Base-by-base conservation (phyloP, 2,329 filamentous ascomycete species). In the Emmonsiellopsis sp. region DNA sequence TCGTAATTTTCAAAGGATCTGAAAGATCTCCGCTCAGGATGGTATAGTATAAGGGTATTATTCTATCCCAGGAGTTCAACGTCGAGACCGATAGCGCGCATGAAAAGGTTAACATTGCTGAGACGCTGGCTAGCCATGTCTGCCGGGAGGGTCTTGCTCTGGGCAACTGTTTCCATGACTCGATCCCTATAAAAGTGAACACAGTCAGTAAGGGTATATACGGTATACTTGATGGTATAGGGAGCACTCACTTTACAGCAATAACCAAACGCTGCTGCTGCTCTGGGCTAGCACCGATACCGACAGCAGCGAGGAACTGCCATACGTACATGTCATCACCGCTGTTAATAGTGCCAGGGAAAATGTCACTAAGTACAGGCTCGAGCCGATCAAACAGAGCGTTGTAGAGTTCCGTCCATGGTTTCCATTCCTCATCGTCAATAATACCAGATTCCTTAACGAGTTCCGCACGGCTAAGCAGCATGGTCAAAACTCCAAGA, bases 71-170 rank as follows among this genome's bases (percentile, higher is more conserved):
- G 76, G 62, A 85, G 70, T 60, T 96, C 93, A 50, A 98, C 93
- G 74, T 98, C 93, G 67, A 98, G 79, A n/a, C 93, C 93, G 71
- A 98, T 96, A 53, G 92, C 93, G 65, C 90, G 86, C 91, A 98
- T 96, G 71, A 98, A 98, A 53, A 98, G 75, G 68, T 98, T 98
- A 61, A 98, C 93, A 66, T 95, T 95, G 55, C 86, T 85, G 54
- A 95, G 77, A 55, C 92, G 85, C 67, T 89, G 84, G 56, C 83
- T 83, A 10, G 87, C 85, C 83, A 97, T 89, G 54, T 93, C 87
- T 13, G 85, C 79, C 15, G 93, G 92, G 35, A 98, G 77, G 1
- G 89, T 92, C 78, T 95, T 96, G 63, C 89, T 86, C 51, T 95
- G 82, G 32, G 81, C 77, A 9, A 98, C 89, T 0, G 93, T 97